Evolutionary conservation across 2,329 filamentous ascomycete genomes (phyloP).

Genomic region (Aspergillus flavus): DNA sequence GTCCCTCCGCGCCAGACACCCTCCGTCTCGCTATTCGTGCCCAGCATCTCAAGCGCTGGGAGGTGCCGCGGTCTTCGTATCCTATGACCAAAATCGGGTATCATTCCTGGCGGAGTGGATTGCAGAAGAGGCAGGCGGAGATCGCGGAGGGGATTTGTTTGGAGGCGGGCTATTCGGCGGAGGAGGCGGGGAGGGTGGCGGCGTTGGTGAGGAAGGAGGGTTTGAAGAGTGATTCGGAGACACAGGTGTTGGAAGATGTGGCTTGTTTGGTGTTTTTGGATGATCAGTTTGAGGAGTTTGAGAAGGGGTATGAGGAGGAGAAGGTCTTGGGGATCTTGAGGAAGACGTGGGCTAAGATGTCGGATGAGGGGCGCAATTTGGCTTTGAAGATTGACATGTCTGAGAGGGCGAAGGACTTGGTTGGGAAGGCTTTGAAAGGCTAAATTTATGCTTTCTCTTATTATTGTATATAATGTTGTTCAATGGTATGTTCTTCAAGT

Average conservation of each 20-base stretch:
- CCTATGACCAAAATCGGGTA: conserved; percentile 77
- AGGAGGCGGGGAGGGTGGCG: conserved; percentile 64
- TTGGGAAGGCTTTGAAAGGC: conserved; percentile 63
- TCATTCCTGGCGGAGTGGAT: conserved; percentile 74
- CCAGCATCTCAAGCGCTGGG: conserved; percentile 85
- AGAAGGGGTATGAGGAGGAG: conserved; percentile 66
- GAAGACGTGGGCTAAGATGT: conserved; percentile 81
- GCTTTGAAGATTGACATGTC: conserved; percentile 69
- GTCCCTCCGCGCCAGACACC: conserved; percentile 64
- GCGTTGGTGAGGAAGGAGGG: conserved; percentile 79
- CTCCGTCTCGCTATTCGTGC: conserved; percentile 78
- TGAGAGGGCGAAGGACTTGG: conserved; percentile 62
- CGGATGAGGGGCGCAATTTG: conserved; percentile 61
- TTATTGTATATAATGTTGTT: conserved; percentile 2
- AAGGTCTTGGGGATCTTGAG: conserved; percentile 72
- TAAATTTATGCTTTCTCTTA: conserved; percentile 6
- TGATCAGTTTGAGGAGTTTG: conserved; percentile 82
- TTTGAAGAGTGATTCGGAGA: conserved; percentile 56
- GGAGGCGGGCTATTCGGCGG: conserved; percentile 52
- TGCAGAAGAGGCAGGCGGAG: conserved; percentile 72
- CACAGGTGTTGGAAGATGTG: conserved; percentile 79
- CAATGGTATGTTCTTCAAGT: not conserved
- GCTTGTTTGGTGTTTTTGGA: conserved; percentile 87
- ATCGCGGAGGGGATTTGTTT: conserved; percentile 59
- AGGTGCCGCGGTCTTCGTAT: conserved; percentile 73